Evolutionary conservation across 179 eudicot species (phyloP).

Genomic region (Spinacia oleracea): DNA sequence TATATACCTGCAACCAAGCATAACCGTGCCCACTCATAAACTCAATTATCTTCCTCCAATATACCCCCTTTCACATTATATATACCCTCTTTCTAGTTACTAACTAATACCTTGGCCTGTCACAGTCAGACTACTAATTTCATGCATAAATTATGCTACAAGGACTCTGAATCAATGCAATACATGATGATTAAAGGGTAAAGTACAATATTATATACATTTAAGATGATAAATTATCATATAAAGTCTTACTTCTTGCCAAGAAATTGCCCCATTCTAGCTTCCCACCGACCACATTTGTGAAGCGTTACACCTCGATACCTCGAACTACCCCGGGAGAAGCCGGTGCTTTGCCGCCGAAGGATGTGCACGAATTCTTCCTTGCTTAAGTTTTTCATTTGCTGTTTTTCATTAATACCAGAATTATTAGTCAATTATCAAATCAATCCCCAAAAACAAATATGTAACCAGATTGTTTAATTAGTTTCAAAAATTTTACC

Average conservation of each 20-base stretch:
- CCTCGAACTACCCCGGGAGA: constrained; percentile 45
- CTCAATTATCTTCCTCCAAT: constrained; percentile 19
- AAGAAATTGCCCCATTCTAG: constrained; percentile 49
- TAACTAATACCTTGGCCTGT: neutral
- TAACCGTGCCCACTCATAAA: constrained; percentile 52
- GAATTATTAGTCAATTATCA: neutral
- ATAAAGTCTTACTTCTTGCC: constrained; percentile 39
- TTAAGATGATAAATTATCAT: neutral
- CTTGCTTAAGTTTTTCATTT: constrained; percentile 44
- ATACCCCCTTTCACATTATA: constrained; percentile 17
- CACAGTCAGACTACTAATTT: neutral
- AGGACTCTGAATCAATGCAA: neutral
- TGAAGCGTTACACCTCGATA: constrained; percentile 48
- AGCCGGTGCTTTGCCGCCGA: constrained; percentile 50
- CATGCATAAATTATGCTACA: neutral
- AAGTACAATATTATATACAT: neutral
- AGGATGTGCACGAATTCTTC: constrained; percentile 53
- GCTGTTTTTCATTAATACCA: constrained; percentile 14
- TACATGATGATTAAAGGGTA: neutral
- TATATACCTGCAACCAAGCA: constrained; percentile 77
- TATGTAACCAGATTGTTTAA: neutral
- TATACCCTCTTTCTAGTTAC: neutral
- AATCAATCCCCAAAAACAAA: neutral
- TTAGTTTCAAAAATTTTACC: constrained; percentile 1
- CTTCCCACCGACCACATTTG: constrained; percentile 54